A percentile compares a stretch with the other conserved stretches of the same genome.
phyloP scores from a whole-genome alignment of 2,329 filamentous ascomycete species.

The Claviceps sp. region DNA sequence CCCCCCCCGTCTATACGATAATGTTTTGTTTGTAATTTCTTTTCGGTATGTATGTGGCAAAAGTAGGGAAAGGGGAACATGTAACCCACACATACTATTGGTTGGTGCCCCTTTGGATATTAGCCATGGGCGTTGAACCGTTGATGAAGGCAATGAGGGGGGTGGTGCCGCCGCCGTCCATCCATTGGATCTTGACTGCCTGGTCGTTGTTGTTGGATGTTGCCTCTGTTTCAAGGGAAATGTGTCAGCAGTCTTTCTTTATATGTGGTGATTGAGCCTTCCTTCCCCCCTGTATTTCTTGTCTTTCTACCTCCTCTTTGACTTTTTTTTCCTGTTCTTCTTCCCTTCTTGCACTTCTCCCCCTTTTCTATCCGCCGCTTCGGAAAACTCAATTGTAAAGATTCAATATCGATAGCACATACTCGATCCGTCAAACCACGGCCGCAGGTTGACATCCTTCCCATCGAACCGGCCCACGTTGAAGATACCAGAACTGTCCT shows the following conservation, averaged over 20 bases:
- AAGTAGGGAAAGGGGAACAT: background rate
- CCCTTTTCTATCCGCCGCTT: no score
- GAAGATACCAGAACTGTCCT: conserved; percentile 16
- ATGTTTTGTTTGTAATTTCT: background rate
- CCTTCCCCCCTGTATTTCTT: no score
- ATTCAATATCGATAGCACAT: background rate
- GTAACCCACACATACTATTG: conserved; percentile 14
- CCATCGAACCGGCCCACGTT: conserved; percentile 13
- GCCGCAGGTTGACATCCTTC: conserved; percentile 12
- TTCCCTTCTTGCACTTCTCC: no score
- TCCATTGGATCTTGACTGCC: conserved; percentile 15
- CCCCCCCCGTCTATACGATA: background rate
- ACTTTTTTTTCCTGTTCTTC: no score
- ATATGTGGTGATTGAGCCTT: background rate
- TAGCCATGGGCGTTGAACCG: conserved; percentile 9
- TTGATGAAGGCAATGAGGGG: conserved; percentile 15
- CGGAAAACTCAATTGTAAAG: no score
- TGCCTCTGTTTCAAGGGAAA: conserved; percentile 3
- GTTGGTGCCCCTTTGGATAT: conserved; percentile 14
- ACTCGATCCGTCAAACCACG: conserved; percentile 20
- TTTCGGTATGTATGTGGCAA: no score
- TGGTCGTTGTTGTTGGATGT: conserved; percentile 17
- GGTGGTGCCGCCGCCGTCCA: conserved; percentile 16
- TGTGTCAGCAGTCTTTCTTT: no score
- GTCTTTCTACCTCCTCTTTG: no score